Base-by-base conservation (phyloP, 2,329 filamentous ascomycete species). In the Trichoderma cornu-damae region DNA sequence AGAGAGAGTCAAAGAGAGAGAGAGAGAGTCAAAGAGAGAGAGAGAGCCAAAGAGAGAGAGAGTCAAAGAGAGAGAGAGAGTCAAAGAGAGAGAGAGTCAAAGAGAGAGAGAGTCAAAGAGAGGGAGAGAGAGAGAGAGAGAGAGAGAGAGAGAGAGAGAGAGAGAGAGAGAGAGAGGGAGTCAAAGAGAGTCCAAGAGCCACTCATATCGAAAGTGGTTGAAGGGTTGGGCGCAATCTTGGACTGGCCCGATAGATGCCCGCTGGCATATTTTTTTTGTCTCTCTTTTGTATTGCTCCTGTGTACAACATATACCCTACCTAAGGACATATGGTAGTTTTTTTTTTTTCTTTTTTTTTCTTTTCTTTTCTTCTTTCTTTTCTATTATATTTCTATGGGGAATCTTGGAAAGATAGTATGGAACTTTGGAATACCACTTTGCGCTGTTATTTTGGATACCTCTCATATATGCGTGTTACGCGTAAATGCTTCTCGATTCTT, bases 401-500 rank as follows among this genome's bases (percentile, higher is more conserved):
- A 11, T n/a, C n/a, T 47, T 47, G 42, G 52, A 32, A 38, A 55
- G 43, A 38, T 55, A 55, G 32, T 46, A 26, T 6, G 52, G 43
- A 30, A 26, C 22, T 54, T n/a, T 46, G 51, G 51, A 55, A 55
- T 55, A 55, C 52, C 52, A 55, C 22, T 55, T 38, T 22, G 52
- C 51, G 22, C 42, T 42, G 18, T 38, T 52, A 35, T 28, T 24
- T 44, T 46, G 14, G 40, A 20, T 46, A 46, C 32, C 42, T 32
- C n/a, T 28, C 37, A 37, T 32, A 54, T n/a, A n/a, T n/a, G n/a
- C n/a, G n/a, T n/a, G n/a, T n/a, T n/a, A n/a, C n/a, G n/a, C n/a
- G n/a, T n/a, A n/a, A n/a, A n/a, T n/a, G n/a, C n/a, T n/a, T n/a
- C n/a, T n/a, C n/a, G n/a, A n/a, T n/a, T n/a, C n/a, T n/a, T n/a